Evolutionary conservation across 169 alveolate genomes (phyloP).

Genomic region (Amoebophrya sp.): DNA sequence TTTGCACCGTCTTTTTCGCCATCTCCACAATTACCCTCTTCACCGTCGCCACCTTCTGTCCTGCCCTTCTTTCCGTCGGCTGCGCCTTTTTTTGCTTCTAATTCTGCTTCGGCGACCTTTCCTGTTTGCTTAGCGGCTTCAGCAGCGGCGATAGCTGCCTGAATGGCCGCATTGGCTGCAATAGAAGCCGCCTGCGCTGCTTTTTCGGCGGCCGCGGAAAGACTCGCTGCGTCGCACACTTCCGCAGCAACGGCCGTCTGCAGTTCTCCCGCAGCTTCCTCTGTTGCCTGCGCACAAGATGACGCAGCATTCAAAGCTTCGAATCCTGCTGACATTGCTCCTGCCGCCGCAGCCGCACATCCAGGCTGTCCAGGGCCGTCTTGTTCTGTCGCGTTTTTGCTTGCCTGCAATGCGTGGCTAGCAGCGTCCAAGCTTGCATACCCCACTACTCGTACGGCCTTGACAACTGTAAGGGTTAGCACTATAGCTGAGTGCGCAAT

Average conservation of each 20-base stretch:
- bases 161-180: background rate
- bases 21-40: background rate
- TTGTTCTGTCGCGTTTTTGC: background rate
- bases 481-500: background rate
- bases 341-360: constrained; percentile 5
- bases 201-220: background rate
- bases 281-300: background rate
- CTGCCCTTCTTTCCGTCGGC: background rate
- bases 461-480: background rate
- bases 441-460: background rate
- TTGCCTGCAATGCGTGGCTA: background rate
- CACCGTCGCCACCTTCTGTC: background rate
- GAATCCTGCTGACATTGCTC: background rate
- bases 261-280: background rate
- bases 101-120: background rate
- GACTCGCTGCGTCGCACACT: background rate
- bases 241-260: background rate
- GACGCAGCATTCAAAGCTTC: background rate
- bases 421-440: background rate
- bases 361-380: too few relatives aligned
- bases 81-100: background rate
- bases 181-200: background rate
- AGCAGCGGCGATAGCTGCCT: background rate
- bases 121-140: constrained; percentile 12
- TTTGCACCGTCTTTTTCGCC: background rate